Evolutionary conservation across 1,284 basidiomycete species (phyloP), one percentile per base, ranked within the genome.

Genomic region (Melanopsichium pennsylvanicum): DNA sequence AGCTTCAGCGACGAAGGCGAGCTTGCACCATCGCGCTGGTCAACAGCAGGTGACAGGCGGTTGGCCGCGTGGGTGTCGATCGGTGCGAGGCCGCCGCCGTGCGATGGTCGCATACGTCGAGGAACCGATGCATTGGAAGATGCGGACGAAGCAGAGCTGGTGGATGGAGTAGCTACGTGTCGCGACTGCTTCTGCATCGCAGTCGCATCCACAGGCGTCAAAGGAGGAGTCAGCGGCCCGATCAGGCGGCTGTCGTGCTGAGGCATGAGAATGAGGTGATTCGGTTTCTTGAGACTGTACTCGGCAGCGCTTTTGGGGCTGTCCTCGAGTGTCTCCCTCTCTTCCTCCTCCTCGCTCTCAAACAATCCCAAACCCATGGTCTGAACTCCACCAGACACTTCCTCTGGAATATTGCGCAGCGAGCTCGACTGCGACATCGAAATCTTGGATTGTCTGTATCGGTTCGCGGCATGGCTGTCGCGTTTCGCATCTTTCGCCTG

Each of bases 291-390:
- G 5, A 43, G 39, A 13, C 40, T 34, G 22, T 42, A 40, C 7
- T 18, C 23, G 5, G 18, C 25, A 18, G 38, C 23, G 25, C 49
- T 40, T 31, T 41, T 27, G 8, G 52, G 52, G 33, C 60, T 57
- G 40, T 63, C 60, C 15, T 51, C 38, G 6, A 58, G 48, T 19
- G 36, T 50, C 31, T 67, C 63, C 27, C 38, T 35, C 37, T 60
- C 47, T 12, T 58, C 51, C 4, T 59, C 46, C n/a, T 50, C 39
- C 40, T 44, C 55, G 12, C 42, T 54, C 47, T 67, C 64, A 31
- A 61, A 68, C 39, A 68, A 33, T 1, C 64, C 64, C 10, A 68
- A 42, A 3, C 64, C 64, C 51, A 68, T 60, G 10, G 58, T 68
- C 37, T 48, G 46, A 16, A 45, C 35, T 25, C 63, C 51, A 5